Conservation (phyloP, 768 basidiomycete genomes). For the Tulasnella sp. region DNA sequence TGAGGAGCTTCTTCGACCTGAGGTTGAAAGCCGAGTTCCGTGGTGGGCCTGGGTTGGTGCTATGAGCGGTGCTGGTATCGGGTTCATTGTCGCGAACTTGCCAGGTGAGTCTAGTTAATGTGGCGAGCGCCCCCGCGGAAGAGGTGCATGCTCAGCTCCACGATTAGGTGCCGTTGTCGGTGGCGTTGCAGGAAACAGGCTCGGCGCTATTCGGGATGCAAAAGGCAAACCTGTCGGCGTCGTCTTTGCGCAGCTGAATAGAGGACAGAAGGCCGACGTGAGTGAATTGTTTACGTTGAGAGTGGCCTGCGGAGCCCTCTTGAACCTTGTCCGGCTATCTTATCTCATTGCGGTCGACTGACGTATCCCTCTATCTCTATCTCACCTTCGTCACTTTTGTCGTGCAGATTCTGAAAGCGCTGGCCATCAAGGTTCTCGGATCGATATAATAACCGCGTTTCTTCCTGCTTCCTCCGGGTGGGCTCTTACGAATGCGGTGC, state of each 20-base stretch:
- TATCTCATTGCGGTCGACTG: neutral
- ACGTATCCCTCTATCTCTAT: neutral
- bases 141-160: neutral
- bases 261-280: slow-evolving; percentile 80
- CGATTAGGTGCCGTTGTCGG: slow-evolving; percentile 56
- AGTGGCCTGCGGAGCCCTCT: neutral
- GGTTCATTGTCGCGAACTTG: slow-evolving; percentile 61
- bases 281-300: slow-evolving; percentile 17
- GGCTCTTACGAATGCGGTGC: neutral
- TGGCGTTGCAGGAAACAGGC: slow-evolving; percentile 76
- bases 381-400: neutral
- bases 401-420: slow-evolving; percentile 44
- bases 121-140: neutral
- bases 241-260: slow-evolving; percentile 69
- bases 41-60: slow-evolving; percentile 71
- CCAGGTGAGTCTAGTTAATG: slow-evolving; percentile 43
- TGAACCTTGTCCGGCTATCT: slow-evolving; percentile 10
- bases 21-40: slow-evolving; percentile 56
- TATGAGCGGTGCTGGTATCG: slow-evolving; percentile 47
- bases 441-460: slow-evolving; percentile 7
- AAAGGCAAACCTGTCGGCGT: slow-evolving; percentile 86
- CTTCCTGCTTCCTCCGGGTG: neutral
- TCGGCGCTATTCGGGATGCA: slow-evolving; percentile 85
- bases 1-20: slow-evolving; percentile 80
- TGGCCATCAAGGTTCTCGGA: slow-evolving; percentile 15